Evolutionary conservation across 306 rosid species (phyloP).

Genomic region (Lathyrus oleraceus): DNA sequence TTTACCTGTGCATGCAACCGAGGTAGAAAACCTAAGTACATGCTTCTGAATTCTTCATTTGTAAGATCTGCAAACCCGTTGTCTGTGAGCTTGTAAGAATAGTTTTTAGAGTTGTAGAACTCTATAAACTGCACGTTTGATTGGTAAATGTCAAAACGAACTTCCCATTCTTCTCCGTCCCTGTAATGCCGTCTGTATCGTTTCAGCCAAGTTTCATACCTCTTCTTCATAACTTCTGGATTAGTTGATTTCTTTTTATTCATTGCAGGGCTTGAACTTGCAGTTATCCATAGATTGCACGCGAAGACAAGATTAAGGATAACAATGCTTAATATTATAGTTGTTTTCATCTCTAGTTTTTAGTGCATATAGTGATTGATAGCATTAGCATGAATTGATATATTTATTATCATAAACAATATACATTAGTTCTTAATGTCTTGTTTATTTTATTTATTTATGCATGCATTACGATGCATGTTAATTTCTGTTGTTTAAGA

Average conservation of each 20-base stretch:
- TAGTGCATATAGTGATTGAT: constrained; percentile 12
- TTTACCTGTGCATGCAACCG: background rate
- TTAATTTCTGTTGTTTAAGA: constrained; percentile 30
- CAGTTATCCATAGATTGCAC: constrained; percentile 43
- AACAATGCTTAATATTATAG: constrained; percentile 24
- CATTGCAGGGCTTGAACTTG: constrained; percentile 31
- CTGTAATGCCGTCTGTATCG: constrained; percentile 39
- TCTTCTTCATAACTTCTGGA: constrained; percentile 38
- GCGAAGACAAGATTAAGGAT: constrained; percentile 28
- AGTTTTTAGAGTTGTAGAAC: constrained; percentile 52
- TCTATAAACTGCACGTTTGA: constrained; percentile 52
- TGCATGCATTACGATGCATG: constrained; percentile 26
- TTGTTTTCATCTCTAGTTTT: constrained; percentile 46
- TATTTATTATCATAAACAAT: constrained; percentile 16
- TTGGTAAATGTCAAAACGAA: constrained; percentile 58
- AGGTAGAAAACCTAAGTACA: constrained; percentile 44
- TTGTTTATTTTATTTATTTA: constrained; percentile 33
- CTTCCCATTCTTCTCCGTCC: constrained; percentile 50
- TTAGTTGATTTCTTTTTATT: constrained; percentile 23
- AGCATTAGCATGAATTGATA: background rate
- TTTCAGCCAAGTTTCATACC: constrained; percentile 58
- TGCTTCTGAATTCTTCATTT: constrained; percentile 49
- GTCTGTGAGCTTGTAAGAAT: constrained; percentile 59
- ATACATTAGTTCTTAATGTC: constrained; percentile 9
- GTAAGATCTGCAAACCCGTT: constrained; percentile 71